Percentiles rank a stretch among this genome's conserved stretches.
Conservation (phyloP, 768 basidiomycete species). For the Rhodocollybia butyracea region DNA sequence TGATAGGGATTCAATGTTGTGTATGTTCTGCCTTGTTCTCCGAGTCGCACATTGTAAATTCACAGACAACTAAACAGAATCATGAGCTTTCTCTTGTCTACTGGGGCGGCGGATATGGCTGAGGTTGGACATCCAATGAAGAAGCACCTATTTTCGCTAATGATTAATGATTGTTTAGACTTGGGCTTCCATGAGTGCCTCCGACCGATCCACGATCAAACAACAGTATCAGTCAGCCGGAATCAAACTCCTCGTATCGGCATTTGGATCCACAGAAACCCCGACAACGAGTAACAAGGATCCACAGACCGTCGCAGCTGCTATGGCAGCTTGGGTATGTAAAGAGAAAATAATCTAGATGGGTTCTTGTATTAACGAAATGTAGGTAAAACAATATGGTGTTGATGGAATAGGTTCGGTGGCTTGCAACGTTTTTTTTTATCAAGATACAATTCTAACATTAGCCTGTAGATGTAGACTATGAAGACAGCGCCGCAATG, state of each 20-base stretch:
- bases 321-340: constrained; percentile 63
- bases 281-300: constrained; percentile 51
- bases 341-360: no score
- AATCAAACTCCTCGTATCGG: constrained; percentile 57
- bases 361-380: no score
- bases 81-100: constrained; percentile 38
- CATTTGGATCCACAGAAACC: constrained; percentile 41
- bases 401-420: constrained; percentile 53
- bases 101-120: constrained; percentile 34
- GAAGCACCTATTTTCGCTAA: not conserved
- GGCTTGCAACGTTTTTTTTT: not conserved
- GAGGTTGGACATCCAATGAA: not conserved
- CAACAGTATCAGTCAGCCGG: constrained; percentile 51
- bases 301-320: constrained; percentile 57
- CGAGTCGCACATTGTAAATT: not conserved
- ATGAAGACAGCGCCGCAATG: constrained; percentile 60
- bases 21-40: constrained; percentile 9
- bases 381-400: constrained; percentile 63
- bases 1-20: constrained; percentile 28
- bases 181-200: constrained; percentile 36
- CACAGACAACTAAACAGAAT: constrained; percentile 8
- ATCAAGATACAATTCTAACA: not conserved
- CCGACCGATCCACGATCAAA: constrained; percentile 38
- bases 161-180: constrained; percentile 37
- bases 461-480: not conserved